A percentile compares a stretch with the other conserved stretches of the same genome.
These are phyloP conservation scores for Xylaria arbuscula DNA, from an alignment of 2,329 filamentous ascomycete genomes.

Conservation along the genomic window DNA sequence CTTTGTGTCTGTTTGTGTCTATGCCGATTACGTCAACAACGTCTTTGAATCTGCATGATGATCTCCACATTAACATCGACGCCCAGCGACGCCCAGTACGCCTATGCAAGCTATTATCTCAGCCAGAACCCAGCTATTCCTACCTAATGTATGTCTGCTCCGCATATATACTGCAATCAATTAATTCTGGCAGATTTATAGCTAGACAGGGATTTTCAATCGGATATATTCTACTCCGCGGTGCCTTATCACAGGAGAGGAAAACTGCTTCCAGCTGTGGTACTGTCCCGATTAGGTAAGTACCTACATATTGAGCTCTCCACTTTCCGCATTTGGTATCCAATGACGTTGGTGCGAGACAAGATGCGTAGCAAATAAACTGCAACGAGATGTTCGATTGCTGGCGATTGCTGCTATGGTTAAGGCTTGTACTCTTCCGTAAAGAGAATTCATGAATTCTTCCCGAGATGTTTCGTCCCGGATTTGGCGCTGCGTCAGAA, in stretches of 20 bases:
- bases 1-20: not conserved
- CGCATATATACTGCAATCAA: no score
- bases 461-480: not conserved
- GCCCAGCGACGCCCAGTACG: no score
- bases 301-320: not conserved
- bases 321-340: constrained; percentile 16
- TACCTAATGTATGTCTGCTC: no score
- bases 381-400: no score
- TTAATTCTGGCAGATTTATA: no score
- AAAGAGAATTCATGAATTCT: no score
- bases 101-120: not conserved
- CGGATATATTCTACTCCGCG: not conserved
- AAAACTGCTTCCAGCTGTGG: not conserved
- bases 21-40: not conserved
- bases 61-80: not conserved
- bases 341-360: constrained; percentile 2
- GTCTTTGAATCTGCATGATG: not conserved
- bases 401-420: no score
- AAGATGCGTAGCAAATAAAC: not conserved
- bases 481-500: not conserved
- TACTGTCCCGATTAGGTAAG: not conserved
- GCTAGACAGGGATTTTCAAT: not conserved
- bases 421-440: no score
- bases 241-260: not conserved
- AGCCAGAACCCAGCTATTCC: no score